Percentiles rank a stretch among this genome's conserved stretches.
phyloP scores from a whole-genome alignment of 2,329 filamentous ascomycete species.

The Pseudopithomyces chartarum region DNA sequence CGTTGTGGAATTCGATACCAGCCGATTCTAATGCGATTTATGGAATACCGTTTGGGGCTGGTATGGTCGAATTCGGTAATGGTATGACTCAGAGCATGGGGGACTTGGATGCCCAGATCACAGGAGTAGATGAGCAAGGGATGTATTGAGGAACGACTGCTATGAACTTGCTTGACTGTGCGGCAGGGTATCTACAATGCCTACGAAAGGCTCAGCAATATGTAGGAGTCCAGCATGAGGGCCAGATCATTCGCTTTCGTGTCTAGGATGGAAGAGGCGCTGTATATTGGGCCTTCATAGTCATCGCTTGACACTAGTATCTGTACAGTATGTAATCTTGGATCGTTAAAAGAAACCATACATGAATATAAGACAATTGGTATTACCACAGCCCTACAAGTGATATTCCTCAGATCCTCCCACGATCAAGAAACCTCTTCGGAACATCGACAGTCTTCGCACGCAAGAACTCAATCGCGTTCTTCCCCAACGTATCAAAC shows the following conservation, averaged over 20 bases:
- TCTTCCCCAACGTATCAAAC: constrained; percentile 2
- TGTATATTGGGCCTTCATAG: no score
- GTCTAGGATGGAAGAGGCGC: no score
- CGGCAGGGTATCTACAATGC: background rate
- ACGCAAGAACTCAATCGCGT: constrained; percentile 4
- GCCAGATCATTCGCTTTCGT: no score
- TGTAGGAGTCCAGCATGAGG: no score
- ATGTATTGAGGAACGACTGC: background rate
- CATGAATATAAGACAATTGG: no score
- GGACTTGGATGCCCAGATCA: background rate
- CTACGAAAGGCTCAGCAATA: no score
- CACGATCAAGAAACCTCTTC: background rate
- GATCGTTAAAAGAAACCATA: no score
- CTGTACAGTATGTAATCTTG: no score
- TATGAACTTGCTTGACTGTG: background rate
- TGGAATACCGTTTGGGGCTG: background rate
- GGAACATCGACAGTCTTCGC: constrained; percentile 2
- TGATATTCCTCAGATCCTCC: background rate
- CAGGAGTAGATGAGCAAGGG: background rate
- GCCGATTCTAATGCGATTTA: background rate
- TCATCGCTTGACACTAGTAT: no score
- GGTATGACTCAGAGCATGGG: background rate
- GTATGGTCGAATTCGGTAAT: background rate
- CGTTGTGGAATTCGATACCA: background rate
- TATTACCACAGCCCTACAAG: background rate